Evolutionary conservation across 2,329 filamentous ascomycete genomes (phyloP), one percentile per base, ranked within the genome.

Genomic region (Penicillium sp.): DNA sequence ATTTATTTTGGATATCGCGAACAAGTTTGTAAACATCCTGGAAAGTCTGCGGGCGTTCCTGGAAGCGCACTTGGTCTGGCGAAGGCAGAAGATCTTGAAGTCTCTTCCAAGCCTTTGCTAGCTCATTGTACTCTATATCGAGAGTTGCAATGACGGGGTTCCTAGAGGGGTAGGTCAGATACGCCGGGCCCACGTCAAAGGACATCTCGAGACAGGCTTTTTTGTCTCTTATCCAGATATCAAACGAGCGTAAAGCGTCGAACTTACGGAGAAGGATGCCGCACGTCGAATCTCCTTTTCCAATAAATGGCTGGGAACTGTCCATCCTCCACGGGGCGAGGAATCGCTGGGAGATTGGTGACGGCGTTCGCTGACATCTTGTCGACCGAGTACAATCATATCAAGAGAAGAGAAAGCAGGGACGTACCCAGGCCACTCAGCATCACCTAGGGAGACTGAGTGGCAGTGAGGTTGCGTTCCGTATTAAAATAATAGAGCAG

Each of bases 81-180:
- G 66, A 58, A 7, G 69, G 66, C 21, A 78, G 66, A 50, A 69
- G 64, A 23, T 72, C 69, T 48, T 73, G 71, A 51, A 78, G 76
- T 11, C 67, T 60, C 60, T 74, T 75, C 75, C 76, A 78, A 5
- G 75, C 71, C 56, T 72, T 71, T 31, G 69, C 69, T 21, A 78
- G 68, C 66, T 78, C 75, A 63, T 75, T 76, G 53, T 73, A 73
- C 70, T 78, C 76, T 58, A 77, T 67, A 61, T 78, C 76, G 49
- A 78, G 75, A 58, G 68, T 70, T 5, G 70, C 71, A 63, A 75
- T 72, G 17, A 68, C 65, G n/a, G 71, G 68, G 31, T 70, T 66
- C 19, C 75, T 77, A 44, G 35, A 19, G 11, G 35, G 31, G 55
- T 13, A 38, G 41, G 17, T 57, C 23, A 63, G 49, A 15, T 50